Evolutionary conservation across 805 yeast species (phyloP).

Genomic region (Cyberlindnera nakhonratchasimensis): DNA sequence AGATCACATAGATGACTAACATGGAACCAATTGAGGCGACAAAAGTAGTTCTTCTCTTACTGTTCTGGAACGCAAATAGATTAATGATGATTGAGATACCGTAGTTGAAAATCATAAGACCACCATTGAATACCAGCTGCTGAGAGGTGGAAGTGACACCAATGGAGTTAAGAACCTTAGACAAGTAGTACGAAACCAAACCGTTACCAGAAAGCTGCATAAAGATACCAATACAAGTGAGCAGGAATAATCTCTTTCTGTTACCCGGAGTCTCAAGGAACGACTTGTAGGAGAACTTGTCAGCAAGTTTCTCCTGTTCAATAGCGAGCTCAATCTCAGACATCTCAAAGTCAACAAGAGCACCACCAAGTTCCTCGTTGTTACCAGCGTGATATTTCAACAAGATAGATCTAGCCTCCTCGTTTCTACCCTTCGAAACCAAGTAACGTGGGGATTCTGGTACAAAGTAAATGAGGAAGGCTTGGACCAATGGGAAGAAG

Average conservation of each 20-base stretch:
- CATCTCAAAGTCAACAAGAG: conserved; percentile 38
- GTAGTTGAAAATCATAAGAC: conserved; percentile 46
- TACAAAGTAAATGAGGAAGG: conserved; percentile 34
- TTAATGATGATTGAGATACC: conserved; percentile 32
- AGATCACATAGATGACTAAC: conserved; percentile 37
- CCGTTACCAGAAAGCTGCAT: conserved; percentile 50
- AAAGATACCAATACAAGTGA: conserved; percentile 30
- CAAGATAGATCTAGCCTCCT: conserved; percentile 42
- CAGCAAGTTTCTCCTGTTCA: conserved; percentile 38
- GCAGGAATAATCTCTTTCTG: conserved; percentile 40
- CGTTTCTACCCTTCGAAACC: conserved; percentile 39
- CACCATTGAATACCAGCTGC: conserved; percentile 50
- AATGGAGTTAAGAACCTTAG: conserved; percentile 47
- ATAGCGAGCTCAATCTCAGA: conserved; percentile 39
- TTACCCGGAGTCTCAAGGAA: conserved; percentile 37
- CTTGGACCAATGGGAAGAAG: conserved; percentile 42
- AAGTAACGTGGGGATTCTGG: conserved; percentile 52
- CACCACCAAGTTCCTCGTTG: conserved; percentile 24
- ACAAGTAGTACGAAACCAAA: conserved; percentile 48
- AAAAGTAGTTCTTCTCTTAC: conserved; percentile 38
- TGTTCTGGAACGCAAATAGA: conserved; percentile 27
- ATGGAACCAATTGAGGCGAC: conserved; percentile 35
- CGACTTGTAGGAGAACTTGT: conserved; percentile 36
- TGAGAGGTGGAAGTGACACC: conserved; percentile 46
- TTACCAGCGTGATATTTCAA: conserved; percentile 38